Conservation (phyloP, 106 monocot genomes). For the Allium fistulosum region DNA sequence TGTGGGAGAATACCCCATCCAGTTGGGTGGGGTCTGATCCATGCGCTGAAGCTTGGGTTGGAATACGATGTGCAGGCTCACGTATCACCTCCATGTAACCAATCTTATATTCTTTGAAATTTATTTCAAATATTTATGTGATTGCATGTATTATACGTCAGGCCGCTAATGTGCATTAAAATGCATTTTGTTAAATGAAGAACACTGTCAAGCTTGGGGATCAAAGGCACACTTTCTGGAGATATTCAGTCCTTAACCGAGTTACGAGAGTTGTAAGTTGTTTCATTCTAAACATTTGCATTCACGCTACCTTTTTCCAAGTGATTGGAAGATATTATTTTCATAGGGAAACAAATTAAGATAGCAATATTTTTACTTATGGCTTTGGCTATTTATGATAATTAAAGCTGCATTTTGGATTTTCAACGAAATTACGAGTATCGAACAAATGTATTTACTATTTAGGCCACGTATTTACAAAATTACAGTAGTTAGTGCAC, state of each 20-base stretch:
- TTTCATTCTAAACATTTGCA: not conserved
- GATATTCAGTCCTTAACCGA: constrained; percentile 32
- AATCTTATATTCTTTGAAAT: not conserved
- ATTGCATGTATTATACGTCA: not conserved
- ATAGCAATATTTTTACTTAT: too few species aligned
- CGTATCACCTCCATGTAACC: constrained; percentile 41
- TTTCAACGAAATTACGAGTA: too few species aligned
- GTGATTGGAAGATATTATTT: too few species aligned
- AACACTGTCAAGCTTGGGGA: constrained; percentile 25
- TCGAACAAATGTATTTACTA: too few species aligned
- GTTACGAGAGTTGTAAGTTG: constrained; percentile 47
- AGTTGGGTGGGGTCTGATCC: constrained; percentile 51
- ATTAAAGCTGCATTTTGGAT: too few species aligned
- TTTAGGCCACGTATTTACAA: too few species aligned
- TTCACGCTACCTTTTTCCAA: too few species aligned
- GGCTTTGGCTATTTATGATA: too few species aligned
- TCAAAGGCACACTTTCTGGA: constrained; percentile 40
- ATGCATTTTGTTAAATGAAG: constrained; percentile 16
- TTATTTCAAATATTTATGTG: not conserved
- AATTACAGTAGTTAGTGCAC: too few species aligned
- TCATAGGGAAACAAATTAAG: too few species aligned
- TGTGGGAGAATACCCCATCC: constrained; percentile 51
- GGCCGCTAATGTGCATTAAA: not conserved
- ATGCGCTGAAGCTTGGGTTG: constrained; percentile 51
- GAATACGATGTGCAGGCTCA: constrained; percentile 36